Base-by-base conservation (phyloP, 345 rosid genomes). In the Barbarea vulgaris region DNA sequence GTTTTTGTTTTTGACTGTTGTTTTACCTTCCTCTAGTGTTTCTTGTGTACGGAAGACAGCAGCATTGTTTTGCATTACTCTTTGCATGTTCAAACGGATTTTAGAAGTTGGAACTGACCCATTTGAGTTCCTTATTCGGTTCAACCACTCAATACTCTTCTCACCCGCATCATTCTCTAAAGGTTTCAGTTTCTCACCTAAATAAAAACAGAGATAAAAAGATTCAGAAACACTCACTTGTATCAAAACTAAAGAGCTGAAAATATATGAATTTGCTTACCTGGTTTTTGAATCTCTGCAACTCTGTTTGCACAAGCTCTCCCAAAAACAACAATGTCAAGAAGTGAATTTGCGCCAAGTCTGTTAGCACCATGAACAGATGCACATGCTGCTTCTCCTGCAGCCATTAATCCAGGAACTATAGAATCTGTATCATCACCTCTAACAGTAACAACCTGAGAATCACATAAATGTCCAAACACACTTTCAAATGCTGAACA, bases 341-440 rank as follows among this genome's bases (percentile, higher is more conserved):
- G 98, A 77, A 94, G 97, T 78, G 97, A 91, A 81, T 94, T 94
- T 77, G 97, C 97, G 22, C 98, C 97, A 72, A 94, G 90, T 15
- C 98, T 86, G 65, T 94, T 94, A 25, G 98, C 97, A 46, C 98
- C 98, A 79, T 94, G 97, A 74, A 94, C 97, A 18, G 97, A 94
- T 74, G 98, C 96, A 85, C 95, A 94, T 4, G 96, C 97, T 73
- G 98, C 96, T 84, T 94, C 98, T 19, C 98, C 97, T 50, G 97
- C 98, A 81, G 97, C 98, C 97, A 94, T 87, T 55, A 91, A 78
- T 79, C 98, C 97, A 59, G 92, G 93, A 82, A 91, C 80, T 30
- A 88, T 85, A 46, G 84, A 77, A 88, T 94, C 86, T 24, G 89
- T 83, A 77, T 91, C 86, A 54, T 73, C 50, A 7, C 87, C 90